Percentiles rank a stretch among this genome's conserved stretches.
Evolutionary conservation across 106 monocot species (phyloP).

Genomic region (Iris macrosiphon): DNA sequence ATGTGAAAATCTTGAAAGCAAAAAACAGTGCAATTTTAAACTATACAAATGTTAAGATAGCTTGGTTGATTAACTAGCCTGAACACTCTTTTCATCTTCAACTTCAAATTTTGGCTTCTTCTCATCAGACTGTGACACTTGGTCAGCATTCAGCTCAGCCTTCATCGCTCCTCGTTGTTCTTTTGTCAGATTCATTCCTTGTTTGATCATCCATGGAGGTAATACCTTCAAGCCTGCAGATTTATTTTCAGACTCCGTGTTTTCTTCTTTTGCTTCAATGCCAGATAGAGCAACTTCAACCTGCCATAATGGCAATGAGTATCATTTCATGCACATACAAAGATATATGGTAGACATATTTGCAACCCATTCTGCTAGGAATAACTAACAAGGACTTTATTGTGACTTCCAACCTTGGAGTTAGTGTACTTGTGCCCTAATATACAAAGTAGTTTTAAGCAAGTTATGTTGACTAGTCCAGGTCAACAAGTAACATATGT

Average conservation of each 20-base stretch:
- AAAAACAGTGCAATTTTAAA: no score
- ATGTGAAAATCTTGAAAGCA: no score
- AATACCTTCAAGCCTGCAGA: slow-evolving; percentile 42
- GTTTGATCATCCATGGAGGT: slow-evolving; percentile 93
- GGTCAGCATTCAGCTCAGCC: slow-evolving; percentile 14
- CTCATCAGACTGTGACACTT: slow-evolving; percentile 31
- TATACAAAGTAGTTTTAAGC: neutral
- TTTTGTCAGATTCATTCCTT: slow-evolving; percentile 74
- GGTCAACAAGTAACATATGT: no score
- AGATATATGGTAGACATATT: neutral
- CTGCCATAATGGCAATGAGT: slow-evolving; percentile 17
- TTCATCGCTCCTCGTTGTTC: slow-evolving; percentile 82
- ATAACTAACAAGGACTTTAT: neutral
- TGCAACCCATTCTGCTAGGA: neutral
- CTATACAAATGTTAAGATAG: no score
- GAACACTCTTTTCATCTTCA: slow-evolving; percentile 54
- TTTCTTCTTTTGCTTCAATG: slow-evolving; percentile 56
- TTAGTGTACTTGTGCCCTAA: neutral
- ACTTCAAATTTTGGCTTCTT: slow-evolving; percentile 46
- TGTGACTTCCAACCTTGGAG: neutral
- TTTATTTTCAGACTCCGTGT: slow-evolving; percentile 25
- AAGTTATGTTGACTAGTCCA: neutral
- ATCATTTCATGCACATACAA: neutral
- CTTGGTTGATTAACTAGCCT: slow-evolving; percentile 17
- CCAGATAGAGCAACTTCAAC: slow-evolving; percentile 86